Percentiles rank a stretch among this genome's conserved stretches.
Evolutionary conservation across 768 basidiomycete species (phyloP).

Genomic region (Suillus lakei): DNA sequence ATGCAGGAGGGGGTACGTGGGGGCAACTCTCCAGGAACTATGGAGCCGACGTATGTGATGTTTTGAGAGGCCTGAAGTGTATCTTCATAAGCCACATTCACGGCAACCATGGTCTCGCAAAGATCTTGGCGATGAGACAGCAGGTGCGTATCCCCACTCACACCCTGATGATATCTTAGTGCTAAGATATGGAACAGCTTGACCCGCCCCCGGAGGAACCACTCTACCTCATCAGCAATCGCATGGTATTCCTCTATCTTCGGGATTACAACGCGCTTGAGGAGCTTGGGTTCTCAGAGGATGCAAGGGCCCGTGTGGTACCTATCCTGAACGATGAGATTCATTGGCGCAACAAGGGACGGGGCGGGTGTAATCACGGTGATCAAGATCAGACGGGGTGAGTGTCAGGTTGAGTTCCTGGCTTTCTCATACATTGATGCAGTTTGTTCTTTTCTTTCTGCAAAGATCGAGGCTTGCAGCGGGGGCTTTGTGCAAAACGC

Average conservation of each 20-base stretch:
- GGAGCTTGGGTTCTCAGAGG: slow-evolving; percentile 63
- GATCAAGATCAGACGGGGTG: slow-evolving; percentile 7
- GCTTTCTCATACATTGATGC: background rate
- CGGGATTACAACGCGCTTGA: slow-evolving; percentile 75
- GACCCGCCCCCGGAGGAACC: slow-evolving; percentile 63
- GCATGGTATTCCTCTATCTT: slow-evolving; percentile 65
- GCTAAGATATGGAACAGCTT: slow-evolving; percentile 51
- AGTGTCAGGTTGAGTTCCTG: background rate
- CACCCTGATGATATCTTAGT: background rate
- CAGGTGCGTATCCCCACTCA: slow-evolving; percentile 47
- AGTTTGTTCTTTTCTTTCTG: background rate
- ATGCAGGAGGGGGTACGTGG: slow-evolving; percentile 91
- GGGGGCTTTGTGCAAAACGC: slow-evolving; percentile 47
- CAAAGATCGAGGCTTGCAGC: slow-evolving; percentile 50
- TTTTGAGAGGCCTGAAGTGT: slow-evolving; percentile 73
- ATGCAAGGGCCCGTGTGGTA: slow-evolving; percentile 55
- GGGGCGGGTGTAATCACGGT: background rate
- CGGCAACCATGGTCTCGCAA: slow-evolving; percentile 86
- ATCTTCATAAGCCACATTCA: slow-evolving; percentile 92
- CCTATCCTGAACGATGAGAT: slow-evolving; percentile 59
- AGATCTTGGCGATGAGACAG: slow-evolving; percentile 72
- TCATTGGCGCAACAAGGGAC: slow-evolving; percentile 46
- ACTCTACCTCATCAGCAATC: slow-evolving; percentile 71
- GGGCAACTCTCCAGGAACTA: slow-evolving; percentile 85
- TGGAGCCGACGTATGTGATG: slow-evolving; percentile 62